Percentiles rank a stretch among this genome's conserved stretches.
These are phyloP conservation scores for Aquilaria malaccensis DNA, from an alignment of 345 rosid genomes.

Conservation along the genomic window DNA sequence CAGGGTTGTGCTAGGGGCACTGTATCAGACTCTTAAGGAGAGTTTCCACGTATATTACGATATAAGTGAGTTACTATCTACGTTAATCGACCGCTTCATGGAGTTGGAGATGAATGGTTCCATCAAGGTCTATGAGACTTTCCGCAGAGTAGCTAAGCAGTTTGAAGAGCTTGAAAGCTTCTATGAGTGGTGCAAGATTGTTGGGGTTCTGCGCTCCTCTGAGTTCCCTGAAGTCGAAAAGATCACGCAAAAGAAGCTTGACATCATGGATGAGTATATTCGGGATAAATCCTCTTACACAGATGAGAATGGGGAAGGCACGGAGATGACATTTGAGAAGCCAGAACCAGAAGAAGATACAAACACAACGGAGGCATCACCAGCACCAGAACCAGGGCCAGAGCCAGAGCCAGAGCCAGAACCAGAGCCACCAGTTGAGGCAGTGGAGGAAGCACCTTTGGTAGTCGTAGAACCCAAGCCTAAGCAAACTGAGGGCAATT, in stretches of 20 bases:
- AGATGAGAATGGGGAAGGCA: conserved; percentile 21
- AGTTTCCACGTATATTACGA: conserved; percentile 73
- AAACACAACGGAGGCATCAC: conserved; percentile 50
- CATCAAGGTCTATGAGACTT: conserved; percentile 58
- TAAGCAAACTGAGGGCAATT: conserved; percentile 38
- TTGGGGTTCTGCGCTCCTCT: conserved; percentile 58
- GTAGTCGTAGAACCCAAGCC: conserved; percentile 1
- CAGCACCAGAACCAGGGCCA: conserved; percentile 37
- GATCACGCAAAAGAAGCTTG: conserved; percentile 71
- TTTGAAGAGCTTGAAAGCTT: conserved; percentile 59
- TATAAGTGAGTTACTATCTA: conserved; percentile 47
- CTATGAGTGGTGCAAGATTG: conserved; percentile 65
- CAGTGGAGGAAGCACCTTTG: conserved; percentile 13
- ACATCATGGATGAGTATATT: conserved; percentile 76
- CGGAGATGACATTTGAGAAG: conserved; percentile 17
- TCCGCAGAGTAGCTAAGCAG: conserved; percentile 55
- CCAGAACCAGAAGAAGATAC: conserved; percentile 35
- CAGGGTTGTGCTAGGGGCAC: conserved; percentile 70
- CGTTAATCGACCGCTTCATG: conserved; percentile 65
- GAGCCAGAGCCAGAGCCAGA: conserved; percentile 19
- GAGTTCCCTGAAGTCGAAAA: conserved; percentile 80
- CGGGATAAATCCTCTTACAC: conserved; percentile 52
- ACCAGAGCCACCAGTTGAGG: conserved; percentile 13
- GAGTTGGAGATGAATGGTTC: conserved; percentile 62
- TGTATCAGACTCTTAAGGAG: conserved; percentile 63